Percentiles rank a stretch among this genome's conserved stretches.
Evolutionary conservation across 2,329 filamentous ascomycete species (phyloP).

Genomic region (Akanthomyces lecanii): DNA sequence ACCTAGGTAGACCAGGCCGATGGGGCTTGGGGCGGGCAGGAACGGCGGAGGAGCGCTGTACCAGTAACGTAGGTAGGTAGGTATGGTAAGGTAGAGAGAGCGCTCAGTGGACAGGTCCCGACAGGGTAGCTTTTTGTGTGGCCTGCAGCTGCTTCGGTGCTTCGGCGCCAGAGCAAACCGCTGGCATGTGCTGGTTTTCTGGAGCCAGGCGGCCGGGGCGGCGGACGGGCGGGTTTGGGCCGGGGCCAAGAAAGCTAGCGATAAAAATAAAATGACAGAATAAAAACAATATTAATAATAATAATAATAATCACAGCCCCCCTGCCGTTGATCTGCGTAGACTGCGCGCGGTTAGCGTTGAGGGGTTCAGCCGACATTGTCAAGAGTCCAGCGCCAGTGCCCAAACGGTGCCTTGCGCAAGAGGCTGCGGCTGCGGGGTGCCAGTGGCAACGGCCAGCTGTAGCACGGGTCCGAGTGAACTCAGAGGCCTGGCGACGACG

Average conservation of each 20-base stretch:
- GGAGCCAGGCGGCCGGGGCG: background rate
- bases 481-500: background rate
- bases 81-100: no score
- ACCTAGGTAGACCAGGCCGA: background rate
- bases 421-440: background rate
- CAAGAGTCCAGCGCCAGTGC: background rate
- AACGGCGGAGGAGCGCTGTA: background rate
- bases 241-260: background rate
- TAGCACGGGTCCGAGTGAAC: background rate
- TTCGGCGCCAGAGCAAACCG: background rate
- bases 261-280: background rate
- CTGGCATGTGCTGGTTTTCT: no score
- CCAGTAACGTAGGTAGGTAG: no score
- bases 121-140: no score
- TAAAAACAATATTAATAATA: background rate
- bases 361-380: slow-evolving; percentile 14
- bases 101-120: background rate
- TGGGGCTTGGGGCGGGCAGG: background rate
- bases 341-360: slow-evolving; percentile 13
- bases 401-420: background rate
- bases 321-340: slow-evolving; percentile 1
- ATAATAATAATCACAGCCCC: background rate
- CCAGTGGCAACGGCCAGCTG: slow-evolving; percentile 5
- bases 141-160: background rate
- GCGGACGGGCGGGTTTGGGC: background rate